Base-by-base conservation (phyloP, 345 rosid genomes). In the Combretum micranthum region DNA sequence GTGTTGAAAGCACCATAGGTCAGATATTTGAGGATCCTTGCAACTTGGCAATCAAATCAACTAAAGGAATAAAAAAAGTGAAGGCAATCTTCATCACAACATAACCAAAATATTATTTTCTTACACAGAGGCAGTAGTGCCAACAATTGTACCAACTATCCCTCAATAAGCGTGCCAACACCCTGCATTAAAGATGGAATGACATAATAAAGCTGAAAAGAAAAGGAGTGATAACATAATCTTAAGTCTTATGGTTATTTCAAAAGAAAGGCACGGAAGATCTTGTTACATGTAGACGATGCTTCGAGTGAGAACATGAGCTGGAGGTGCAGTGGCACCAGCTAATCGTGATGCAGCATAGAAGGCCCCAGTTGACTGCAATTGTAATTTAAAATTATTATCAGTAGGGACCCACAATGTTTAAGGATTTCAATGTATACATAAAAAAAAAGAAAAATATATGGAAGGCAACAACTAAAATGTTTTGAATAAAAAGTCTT, bases 271-370 rank as follows among this genome's bases (percentile, higher is more conserved):
- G 15, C 23, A 39, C 47, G 2, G 8, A 20, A 64, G 32, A 15
- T 49, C 43, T 18, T 23, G 56, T 39, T 48, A 93, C 99, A 84
- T 93, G 97, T 16, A 92, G 80, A 49, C 99, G 12, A 92, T 72
- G 68, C 99, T 86, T 75, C 99, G 75, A 70, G 81, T 79, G 42
- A 92, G 71, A 20, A 92, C 86, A 73, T 88, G 83, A 56, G 87
- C 88, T 15, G 99, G 99, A 64, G 99, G 97, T n/a, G 84, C 80
- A 20, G 99, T 92, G 15, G 99, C 97, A 57, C 99, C 97, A 15
- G 97, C 74, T 56, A 92, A 82, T 64, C 96, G 83, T 26, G 96
- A 73, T 50, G 99, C 99, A 16, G 91, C 99, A 23, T 78, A 83
- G 69, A 77, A 81, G 1, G 89, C 69, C 55, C 84, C 97, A 5